A percentile compares a stretch with the other conserved stretches of the same genome.
These are phyloP conservation scores for Haplographium delicatum DNA, from an alignment of 495 filamentous ascomycete genomes.

Conservation along the genomic window DNA sequence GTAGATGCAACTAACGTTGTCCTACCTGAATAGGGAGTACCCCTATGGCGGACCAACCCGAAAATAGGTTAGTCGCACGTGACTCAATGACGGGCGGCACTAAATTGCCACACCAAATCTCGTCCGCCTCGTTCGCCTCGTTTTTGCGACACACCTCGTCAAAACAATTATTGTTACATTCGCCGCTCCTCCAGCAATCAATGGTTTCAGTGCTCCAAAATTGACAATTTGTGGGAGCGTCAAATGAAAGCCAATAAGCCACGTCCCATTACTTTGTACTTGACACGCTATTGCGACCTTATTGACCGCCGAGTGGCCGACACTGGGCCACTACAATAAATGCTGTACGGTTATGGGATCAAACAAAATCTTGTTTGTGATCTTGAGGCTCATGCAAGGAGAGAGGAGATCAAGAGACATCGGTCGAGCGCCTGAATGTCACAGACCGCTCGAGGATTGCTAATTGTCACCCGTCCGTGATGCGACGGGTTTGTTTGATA, in stretches of 20 bases:
- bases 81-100: too few species aligned
- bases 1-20: too few species aligned
- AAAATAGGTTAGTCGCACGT: too few species aligned
- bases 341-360: background rate
- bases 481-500: slow-evolving; percentile 1
- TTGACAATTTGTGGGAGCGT: background rate
- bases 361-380: slow-evolving; percentile 1
- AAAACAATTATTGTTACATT: background rate
- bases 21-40: too few species aligned
- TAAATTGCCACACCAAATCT: too few species aligned
- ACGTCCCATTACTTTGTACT: background rate
- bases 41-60: too few species aligned
- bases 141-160: background rate
- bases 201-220: background rate
- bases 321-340: background rate
- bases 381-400: background rate
- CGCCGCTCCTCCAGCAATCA: background rate
- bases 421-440: slow-evolving; percentile 10
- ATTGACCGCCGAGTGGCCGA: background rate
- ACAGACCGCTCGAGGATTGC: slow-evolving; percentile 4
- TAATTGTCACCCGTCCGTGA: background rate
- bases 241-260: background rate
- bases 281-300: too few species aligned
- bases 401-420: background rate
- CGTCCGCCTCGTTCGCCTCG: background rate